These are phyloP conservation scores for Scalesia atractyloides DNA, from an alignment of 129 eudicot genomes.

Conservation along the genomic window DNA sequence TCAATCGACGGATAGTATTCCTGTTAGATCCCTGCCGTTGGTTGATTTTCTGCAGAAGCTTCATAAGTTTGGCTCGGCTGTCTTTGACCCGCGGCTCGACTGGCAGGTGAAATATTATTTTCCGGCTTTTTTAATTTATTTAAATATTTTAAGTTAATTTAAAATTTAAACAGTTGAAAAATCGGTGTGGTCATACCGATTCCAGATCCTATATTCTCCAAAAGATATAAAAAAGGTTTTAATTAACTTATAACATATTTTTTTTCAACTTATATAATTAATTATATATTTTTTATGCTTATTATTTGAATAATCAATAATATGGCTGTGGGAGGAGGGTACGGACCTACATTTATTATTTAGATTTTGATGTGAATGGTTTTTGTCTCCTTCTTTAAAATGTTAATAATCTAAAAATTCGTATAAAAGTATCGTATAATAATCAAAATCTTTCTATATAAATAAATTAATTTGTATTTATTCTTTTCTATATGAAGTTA, in stretches of 20 bases:
- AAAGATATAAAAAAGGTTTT: background rate
- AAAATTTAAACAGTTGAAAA: background rate
- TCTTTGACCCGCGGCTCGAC: conserved; percentile 76
- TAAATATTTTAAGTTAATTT: background rate
- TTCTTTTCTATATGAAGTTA: background rate
- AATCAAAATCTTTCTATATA: background rate
- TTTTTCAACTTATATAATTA: background rate
- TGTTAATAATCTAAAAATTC: background rate
- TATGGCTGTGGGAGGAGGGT: background rate
- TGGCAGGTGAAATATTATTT: conserved; percentile 60
- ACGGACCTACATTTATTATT: conserved; percentile 8
- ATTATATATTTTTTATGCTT: background rate
- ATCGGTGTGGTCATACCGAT: background rate
- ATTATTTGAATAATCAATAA: background rate
- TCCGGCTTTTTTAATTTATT: background rate
- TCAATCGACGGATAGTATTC: conserved; percentile 40
- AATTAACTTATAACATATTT: too few species aligned
- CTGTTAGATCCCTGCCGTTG: conserved; percentile 71
- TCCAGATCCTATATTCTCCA: background rate
- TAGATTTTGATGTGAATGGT: background rate
- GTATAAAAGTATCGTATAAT: background rate
- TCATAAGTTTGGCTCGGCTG: conserved; percentile 55
- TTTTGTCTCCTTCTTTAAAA: conserved; percentile 5
- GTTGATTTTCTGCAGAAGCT: conserved; percentile 55
- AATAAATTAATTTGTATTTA: background rate